Evolutionary conservation across 371 early-diverging fungal genomes (phyloP), one percentile per base, ranked within the genome.

Genomic region (Rhizomucor pusillus): DNA sequence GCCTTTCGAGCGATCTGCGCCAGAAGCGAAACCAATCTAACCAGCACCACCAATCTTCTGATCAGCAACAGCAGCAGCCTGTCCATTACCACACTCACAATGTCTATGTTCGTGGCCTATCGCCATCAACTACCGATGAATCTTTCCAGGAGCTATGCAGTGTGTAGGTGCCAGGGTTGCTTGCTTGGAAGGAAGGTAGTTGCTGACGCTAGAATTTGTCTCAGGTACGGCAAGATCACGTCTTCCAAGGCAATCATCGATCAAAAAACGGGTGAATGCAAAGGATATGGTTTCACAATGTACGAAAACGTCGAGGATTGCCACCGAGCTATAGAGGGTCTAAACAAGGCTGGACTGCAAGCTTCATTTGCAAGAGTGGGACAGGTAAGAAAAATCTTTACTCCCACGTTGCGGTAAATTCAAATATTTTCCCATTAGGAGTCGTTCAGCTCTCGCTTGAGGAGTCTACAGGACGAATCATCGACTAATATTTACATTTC

Each of bases 261-360:
- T 64, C 85, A 81, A 48, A 78, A 75, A 25, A 84, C 90, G 1
- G 84, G 86, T 24, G 78, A 81, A 53, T 95, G 96, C 63, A 91
- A 91, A 68, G 93, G 94, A 0, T 92, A 88, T 67, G 96, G 96
- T 11, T 95, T 95, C 62, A 91, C 91, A 33, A 85, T 92, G 84
- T 95, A 90, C 65, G 87, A 88, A 50, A 84, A 75, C 16, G 80
- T 73, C 43, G 75, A 77, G 6, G 84, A 87, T 56, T 86, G 90
- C 4, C 62, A 75, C 24, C 36, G 52, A 5, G 91, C 92, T 16
- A 89, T 92, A 54, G 69, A 77, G 12, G 87, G 73, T n/a, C 65
- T 93, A 20, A 79, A 71, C 35, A 65, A 65, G 1, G 59, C 66
- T 48, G 92, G 91, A 10, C 80, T 79, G 39, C 85, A 88, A 54